These are phyloP conservation scores for Tuber umbilicatum DNA, from an alignment of 495 filamentous ascomycete genomes.

Conservation along the genomic window DNA sequence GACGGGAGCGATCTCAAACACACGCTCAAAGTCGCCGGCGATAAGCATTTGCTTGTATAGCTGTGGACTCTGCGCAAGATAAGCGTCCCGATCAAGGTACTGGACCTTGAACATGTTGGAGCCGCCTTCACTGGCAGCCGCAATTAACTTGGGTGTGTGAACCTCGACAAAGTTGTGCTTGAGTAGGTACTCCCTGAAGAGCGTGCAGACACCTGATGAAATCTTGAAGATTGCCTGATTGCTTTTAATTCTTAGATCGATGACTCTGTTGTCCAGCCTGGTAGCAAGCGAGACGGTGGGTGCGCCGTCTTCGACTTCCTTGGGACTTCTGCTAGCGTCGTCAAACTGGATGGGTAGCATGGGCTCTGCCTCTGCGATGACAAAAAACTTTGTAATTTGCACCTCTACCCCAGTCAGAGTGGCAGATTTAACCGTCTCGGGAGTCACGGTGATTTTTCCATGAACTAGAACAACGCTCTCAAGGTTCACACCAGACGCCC, in stretches of 20 bases:
- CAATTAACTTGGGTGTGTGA: conserved; percentile 82
- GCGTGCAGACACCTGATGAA: conserved; percentile 61
- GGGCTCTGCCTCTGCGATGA: conserved; percentile 50
- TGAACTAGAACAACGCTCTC: conserved; percentile 76
- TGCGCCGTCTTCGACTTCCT: conserved; percentile 32
- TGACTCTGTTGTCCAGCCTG: conserved; percentile 76
- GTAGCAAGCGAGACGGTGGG: conserved; percentile 40
- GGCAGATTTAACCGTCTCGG: conserved; percentile 70
- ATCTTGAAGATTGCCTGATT: conserved; percentile 87
- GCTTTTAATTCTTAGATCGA: conserved; percentile 81
- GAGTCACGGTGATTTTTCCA: conserved; percentile 65
- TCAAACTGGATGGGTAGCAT: conserved; percentile 46
- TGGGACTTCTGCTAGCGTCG: conserved; percentile 38
- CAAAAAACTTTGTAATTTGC: conserved; percentile 70
- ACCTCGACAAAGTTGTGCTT: conserved; percentile 75
- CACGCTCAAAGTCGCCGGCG: conserved; percentile 79
- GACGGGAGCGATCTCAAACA: conserved; percentile 83
- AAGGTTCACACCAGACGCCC: conserved; percentile 66
- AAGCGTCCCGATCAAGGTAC: conserved; percentile 83
- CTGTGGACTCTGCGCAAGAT: conserved; percentile 87
- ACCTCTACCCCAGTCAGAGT: conserved; percentile 70
- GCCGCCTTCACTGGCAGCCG: conserved; percentile 86
- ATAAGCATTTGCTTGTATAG: conserved; percentile 97
- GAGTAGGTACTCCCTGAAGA: conserved; percentile 75
- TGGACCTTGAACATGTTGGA: conserved; percentile 86